phyloP scores from a whole-genome alignment of 106 monocot species.

The Dioscorea alata region DNA sequence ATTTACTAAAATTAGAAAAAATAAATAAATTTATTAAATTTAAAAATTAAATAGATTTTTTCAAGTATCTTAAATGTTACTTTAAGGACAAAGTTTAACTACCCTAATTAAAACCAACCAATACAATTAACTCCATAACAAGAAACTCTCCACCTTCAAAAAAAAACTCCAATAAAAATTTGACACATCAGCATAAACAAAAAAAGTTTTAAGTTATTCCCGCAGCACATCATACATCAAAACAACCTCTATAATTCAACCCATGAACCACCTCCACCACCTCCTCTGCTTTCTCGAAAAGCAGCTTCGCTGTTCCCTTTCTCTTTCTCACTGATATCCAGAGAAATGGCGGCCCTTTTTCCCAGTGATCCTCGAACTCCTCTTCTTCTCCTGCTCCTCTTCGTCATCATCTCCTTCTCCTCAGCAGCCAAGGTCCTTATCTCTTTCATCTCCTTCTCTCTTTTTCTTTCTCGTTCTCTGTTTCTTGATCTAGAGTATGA shows the following conservation, averaged over 20 bases:
- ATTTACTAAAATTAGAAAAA: too few relatives aligned
- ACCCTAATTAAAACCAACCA: too few relatives aligned
- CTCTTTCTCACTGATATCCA: neutral
- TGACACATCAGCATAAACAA: neutral
- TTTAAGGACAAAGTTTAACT: too few relatives aligned
- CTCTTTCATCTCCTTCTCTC: constrained; percentile 3
- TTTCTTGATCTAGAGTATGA: constrained; percentile 2
- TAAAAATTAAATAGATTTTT: too few relatives aligned
- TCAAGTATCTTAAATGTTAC: too few relatives aligned
- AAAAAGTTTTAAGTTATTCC: neutral
- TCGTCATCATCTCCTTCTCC: constrained; percentile 2
- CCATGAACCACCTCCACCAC: too few relatives aligned
- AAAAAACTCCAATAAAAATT: neutral
- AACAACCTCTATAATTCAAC: too few relatives aligned
- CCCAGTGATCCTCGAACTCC: neutral
- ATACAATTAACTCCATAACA: too few relatives aligned
- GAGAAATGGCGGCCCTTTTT: neutral
- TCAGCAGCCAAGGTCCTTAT: constrained; percentile 2
- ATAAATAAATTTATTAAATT: neutral
- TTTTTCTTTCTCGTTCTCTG: constrained; percentile 2
- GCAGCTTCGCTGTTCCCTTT: neutral
- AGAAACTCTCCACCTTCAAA: too few relatives aligned
- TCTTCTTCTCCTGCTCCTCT: constrained; percentile 15
- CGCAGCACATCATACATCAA: neutral
- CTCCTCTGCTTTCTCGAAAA: neutral